Evolutionary conservation across 2,329 filamentous ascomycete species (phyloP), one percentile per base, ranked within the genome.

Genomic region (Mollisiaceae sp.): DNA sequence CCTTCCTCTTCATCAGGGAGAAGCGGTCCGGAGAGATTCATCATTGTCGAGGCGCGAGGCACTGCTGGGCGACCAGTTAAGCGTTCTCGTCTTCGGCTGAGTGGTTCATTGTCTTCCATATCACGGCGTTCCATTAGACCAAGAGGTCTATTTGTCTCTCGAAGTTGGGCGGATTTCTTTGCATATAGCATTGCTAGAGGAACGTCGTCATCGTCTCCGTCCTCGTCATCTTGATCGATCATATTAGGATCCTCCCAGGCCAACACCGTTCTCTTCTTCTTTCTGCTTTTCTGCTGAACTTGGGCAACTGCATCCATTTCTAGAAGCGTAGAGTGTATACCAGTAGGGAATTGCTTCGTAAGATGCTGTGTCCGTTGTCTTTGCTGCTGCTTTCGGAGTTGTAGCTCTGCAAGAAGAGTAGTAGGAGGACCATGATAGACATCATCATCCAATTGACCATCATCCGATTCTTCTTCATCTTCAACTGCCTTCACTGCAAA

Each of bases 271-370:
- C 89, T 91, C 74, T 91, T 91, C 64, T 86, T 85, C 72, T 90
- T 86, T 43, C 94, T 87, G 35, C 90, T 85, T 69, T 89, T 88
- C 71, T 89, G 89, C 76, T 97, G 91, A 27, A 93, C 85, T 77
- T 97, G 91, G 24, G 92, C 92, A 35, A 97, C 92, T 0, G 93
- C 91, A 74, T 99, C 94, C 71, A 98, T 85, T 75, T 99, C 89
- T 0, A 99, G 83, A 4, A 99, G 83, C 0, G 95, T 99, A 15
- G 92, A 92, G 69, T 95, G 92, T 84, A 97, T 89, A n/a, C 93
- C 94, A 62, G 90, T 89, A 22, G 91, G 89, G 71, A 82, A 83
- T 2, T 79, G 78, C 54, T 84, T 86, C 38, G 86, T 83, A 24
- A 89, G 84, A 15, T 90, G 90, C 24, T 89, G 86, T 36, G 90